phyloP scores from a whole-genome alignment of 805 yeast species.

The Zygoascus ofunaensis region DNA sequence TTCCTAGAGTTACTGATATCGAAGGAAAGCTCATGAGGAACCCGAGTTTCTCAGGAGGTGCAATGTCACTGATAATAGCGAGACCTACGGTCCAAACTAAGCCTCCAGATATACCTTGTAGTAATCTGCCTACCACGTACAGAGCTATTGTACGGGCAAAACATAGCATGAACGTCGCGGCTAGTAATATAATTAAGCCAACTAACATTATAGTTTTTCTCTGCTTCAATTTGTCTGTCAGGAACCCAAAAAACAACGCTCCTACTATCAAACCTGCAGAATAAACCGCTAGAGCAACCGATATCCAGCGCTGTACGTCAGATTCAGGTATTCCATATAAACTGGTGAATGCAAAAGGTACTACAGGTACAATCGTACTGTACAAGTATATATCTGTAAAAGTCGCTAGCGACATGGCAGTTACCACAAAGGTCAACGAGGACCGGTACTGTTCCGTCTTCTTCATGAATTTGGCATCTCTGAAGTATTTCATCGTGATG shows the following conservation, averaged over 20 bases:
- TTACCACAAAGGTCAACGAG: conserved; percentile 15
- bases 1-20: conserved; percentile 24
- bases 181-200: conserved; percentile 25
- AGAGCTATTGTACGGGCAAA: conserved; percentile 21
- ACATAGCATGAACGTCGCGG: conserved; percentile 24
- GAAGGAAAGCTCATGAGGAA: conserved; percentile 25
- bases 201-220: conserved; percentile 24
- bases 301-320: conserved; percentile 21
- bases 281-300: conserved; percentile 25
- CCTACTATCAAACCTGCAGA: conserved; percentile 27
- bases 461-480: too few relatives aligned
- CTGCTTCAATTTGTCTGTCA: conserved; percentile 20
- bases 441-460: too few relatives aligned
- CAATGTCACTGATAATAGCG: conserved; percentile 27
- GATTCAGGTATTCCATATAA: conserved; percentile 23
- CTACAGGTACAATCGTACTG: conserved; percentile 26
- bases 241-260: conserved; percentile 23
- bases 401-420: conserved; percentile 25
- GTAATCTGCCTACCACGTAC: conserved; percentile 24
- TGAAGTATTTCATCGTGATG: too few relatives aligned
- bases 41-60: conserved; percentile 23
- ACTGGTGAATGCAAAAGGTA: conserved; percentile 26
- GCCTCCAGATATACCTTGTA: conserved; percentile 29
- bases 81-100: conserved; percentile 31
- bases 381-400: conserved; percentile 29